Evolutionary conservation across 1,284 basidiomycete genomes (phyloP), one percentile per base, ranked within the genome.

Genomic region (Vanrija sp.): DNA sequence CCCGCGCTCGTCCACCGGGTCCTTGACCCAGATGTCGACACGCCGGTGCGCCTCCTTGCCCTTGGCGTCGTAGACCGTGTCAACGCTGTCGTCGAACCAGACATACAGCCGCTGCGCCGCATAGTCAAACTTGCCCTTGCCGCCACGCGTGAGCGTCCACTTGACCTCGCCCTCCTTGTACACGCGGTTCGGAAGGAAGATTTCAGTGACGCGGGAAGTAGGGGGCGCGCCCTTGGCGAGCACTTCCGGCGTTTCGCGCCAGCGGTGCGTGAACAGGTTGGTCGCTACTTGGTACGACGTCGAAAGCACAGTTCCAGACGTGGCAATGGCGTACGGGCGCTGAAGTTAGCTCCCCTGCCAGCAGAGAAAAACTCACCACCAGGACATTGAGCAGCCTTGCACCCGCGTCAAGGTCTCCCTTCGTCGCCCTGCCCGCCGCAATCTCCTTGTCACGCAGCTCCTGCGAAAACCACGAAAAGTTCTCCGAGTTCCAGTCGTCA

Each of bases 401-500:
- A 3, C 93, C 92, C 34, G 86, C 83, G 70, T 96, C 93, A 21
- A 92, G 79, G 46, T 51, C 46, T 45, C 43, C 51, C 45, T 46
- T 53, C 10, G 54, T 60, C 50, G 57, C 57, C 49, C 49, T 59
- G 38, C 65, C 80, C 75, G 62, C 80, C 79, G 23, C 85, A 74
- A 83, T 26, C 26, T 44, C 46, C 18, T 52, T 54, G 23, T 49
- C 57, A 14, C 67, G 58, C 43, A 61, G 67, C 34, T 65, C 76
- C 43, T 81, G 78, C 59, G 87, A 88, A 80, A 90, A 95, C 87
- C 90, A 95, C 4, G 90, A 91, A 72, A 96, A 95, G 76, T 92
- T 93, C 75, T 98, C 94, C 45, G 87, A 89, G 69, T 96, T 97
- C 95, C 95, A 98, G 59, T 86, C 81, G 72, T 98, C 94, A 14